Evolutionary conservation across 192 early-diverging fungal species (phyloP).

Genomic region (Coemansia sp.): DNA sequence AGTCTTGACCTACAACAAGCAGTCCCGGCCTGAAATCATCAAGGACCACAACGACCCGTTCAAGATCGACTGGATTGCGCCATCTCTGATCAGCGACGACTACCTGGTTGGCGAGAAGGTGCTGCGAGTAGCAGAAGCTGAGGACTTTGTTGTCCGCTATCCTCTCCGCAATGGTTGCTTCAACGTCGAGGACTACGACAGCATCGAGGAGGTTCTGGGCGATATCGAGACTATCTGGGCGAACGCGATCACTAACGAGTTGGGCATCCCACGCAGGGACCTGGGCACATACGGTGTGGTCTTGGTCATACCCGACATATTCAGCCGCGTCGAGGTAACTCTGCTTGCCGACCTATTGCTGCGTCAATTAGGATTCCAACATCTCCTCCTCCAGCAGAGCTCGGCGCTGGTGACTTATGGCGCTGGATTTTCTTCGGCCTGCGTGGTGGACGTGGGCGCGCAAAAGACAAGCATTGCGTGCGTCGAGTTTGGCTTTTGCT

Average conservation of each 20-base stretch:
- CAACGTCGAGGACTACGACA: constrained; percentile 75
- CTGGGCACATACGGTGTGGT: constrained; percentile 70
- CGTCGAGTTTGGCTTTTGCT: constrained; percentile 83
- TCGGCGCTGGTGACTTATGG: constrained; percentile 85
- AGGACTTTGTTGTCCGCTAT: constrained; percentile 60
- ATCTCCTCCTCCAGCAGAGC: constrained; percentile 78
- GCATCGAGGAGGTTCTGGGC: constrained; percentile 65
- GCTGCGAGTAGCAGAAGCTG: constrained; percentile 31
- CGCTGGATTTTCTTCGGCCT: constrained; percentile 82
- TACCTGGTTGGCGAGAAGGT: constrained; percentile 45
- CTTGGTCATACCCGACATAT: constrained; percentile 83
- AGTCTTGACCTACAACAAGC: constrained; percentile 73
- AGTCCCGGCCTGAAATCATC: constrained; percentile 67
- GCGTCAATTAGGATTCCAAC: constrained; percentile 75
- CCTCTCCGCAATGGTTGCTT: constrained; percentile 81
- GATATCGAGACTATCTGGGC: constrained; percentile 87
- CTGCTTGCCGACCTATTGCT: constrained; percentile 72
- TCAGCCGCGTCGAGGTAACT: constrained; percentile 63
- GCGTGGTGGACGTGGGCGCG: constrained; percentile 92
- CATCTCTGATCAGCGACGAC: constrained; percentile 52
- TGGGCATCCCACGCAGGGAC: constrained; percentile 64
- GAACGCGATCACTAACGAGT: constrained; percentile 66
- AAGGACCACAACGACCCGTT: constrained; percentile 92
- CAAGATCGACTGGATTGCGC: constrained; percentile 80
- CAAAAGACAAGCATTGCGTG: constrained; percentile 84